Percentiles rank a stretch among this genome's conserved stretches.
Evolutionary conservation across 148 eudicot genomes (phyloP).

Genomic region (Persicaria maculosa): DNA sequence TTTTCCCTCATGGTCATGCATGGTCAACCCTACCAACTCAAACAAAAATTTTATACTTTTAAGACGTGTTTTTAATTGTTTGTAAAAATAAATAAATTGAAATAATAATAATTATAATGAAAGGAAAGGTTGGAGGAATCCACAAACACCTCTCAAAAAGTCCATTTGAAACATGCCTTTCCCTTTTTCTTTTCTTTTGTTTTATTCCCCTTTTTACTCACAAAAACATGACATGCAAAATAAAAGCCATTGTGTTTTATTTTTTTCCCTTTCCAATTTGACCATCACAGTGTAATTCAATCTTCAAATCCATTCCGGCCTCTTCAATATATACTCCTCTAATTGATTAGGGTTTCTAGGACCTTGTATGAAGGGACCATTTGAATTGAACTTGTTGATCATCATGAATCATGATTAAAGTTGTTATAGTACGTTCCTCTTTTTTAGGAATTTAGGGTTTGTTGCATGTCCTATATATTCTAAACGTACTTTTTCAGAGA

Average conservation of each 20-base stretch:
- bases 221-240: constrained; percentile 11
- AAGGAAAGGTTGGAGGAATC: not conserved
- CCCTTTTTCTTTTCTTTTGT: not conserved
- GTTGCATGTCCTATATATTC: not conserved
- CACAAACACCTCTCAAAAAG: constrained; percentile 9
- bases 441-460: not conserved
- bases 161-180: constrained; percentile 7
- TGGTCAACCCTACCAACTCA: constrained; percentile 11
- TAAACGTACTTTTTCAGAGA: not conserved
- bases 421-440: not conserved
- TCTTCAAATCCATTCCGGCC: not conserved
- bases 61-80: constrained; percentile 4
- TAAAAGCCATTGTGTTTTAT: not conserved
- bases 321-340: not conserved
- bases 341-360: constrained; percentile 1
- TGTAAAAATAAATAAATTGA: constrained; percentile 1
- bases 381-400: not conserved
- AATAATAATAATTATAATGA: no score
- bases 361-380: not conserved
- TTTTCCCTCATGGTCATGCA: constrained; percentile 6
- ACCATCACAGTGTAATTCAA: constrained; percentile 11
- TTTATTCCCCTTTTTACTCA: not conserved
- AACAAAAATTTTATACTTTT: constrained; percentile 10
- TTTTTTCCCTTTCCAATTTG: constrained; percentile 4
- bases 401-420: not conserved